phyloP scores from a whole-genome alignment of 352 stramenopile genomes.

The Phytophthora hibernalis region DNA sequence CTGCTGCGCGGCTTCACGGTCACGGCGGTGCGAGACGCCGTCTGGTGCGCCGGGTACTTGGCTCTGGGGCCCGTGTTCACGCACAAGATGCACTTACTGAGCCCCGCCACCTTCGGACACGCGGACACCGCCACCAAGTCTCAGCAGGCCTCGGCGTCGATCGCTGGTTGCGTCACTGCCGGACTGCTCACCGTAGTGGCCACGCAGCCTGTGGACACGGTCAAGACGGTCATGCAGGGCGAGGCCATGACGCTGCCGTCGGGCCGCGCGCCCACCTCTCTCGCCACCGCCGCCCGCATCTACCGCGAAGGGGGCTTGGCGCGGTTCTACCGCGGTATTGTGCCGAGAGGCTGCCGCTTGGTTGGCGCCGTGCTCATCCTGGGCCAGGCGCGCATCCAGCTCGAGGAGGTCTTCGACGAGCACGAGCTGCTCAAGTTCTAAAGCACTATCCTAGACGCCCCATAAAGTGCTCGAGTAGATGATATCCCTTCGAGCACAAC shows the following conservation, averaged over 20 bases:
- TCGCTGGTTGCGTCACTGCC: conserved; percentile 71
- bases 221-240: conserved; percentile 90
- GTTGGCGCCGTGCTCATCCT: conserved; percentile 87
- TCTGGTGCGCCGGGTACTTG: conserved; percentile 84
- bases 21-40: conserved; percentile 69
- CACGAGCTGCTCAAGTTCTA: conserved; percentile 60
- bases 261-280: conserved; percentile 44
- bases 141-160: conserved; percentile 68
- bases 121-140: conserved; percentile 57
- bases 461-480: conserved; percentile 22
- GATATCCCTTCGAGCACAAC: conserved; percentile 9
- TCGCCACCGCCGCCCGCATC: conserved; percentile 53
- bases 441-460: conserved; percentile 16
- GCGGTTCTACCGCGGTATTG: conserved; percentile 74
- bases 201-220: conserved; percentile 84
- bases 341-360: conserved; percentile 80
- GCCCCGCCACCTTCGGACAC: conserved; percentile 62
- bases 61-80: conserved; percentile 80
- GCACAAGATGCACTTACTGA: conserved; percentile 59
- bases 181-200: conserved; percentile 77
- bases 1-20: conserved; percentile 68
- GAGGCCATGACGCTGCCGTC: conserved; percentile 63
- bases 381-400: conserved; percentile 67
- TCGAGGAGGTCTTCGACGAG: conserved; percentile 79
- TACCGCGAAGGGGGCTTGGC: conserved; percentile 56